A percentile compares a stretch with the other conserved stretches of the same genome.
Conservation (phyloP, 352 stramenopile species). For the Phytophthora ohioensis region DNA sequence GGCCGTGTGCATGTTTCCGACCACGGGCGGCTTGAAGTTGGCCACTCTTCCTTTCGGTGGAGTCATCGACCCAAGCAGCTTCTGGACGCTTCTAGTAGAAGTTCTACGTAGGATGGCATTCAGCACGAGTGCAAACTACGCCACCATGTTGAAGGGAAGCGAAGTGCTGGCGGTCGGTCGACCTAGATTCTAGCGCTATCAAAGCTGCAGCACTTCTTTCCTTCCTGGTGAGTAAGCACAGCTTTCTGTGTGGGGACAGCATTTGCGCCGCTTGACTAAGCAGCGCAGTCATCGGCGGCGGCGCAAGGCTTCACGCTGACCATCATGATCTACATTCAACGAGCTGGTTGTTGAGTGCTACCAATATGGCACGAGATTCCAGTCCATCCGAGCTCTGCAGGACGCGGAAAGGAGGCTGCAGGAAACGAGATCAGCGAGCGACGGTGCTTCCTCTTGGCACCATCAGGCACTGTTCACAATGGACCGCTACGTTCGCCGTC, state of each 20-base stretch:
- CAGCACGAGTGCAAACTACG: constrained; percentile 8
- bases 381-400: too few species aligned
- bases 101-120: constrained; percentile 7
- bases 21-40: background rate
- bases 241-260: background rate
- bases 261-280: background rate
- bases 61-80: background rate
- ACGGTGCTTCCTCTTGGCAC: background rate
- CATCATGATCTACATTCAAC: background rate
- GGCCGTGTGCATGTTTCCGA: too few species aligned
- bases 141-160: background rate
- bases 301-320: background rate
- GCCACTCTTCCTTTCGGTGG: constrained; percentile 2
- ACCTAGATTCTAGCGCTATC: background rate
- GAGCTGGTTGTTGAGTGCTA: background rate
- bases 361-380: too few species aligned
- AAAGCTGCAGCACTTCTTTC: background rate
- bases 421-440: too few species aligned
- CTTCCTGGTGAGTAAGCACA: background rate
- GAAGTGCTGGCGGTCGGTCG: background rate
- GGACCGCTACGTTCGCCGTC: constrained; percentile 1
- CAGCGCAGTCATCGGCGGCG: background rate
- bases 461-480: background rate
- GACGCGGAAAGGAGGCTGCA: too few species aligned
- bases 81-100: background rate